Conservation (phyloP, 1,284 basidiomycete genomes). For the Rhodotorula glutinis region DNA sequence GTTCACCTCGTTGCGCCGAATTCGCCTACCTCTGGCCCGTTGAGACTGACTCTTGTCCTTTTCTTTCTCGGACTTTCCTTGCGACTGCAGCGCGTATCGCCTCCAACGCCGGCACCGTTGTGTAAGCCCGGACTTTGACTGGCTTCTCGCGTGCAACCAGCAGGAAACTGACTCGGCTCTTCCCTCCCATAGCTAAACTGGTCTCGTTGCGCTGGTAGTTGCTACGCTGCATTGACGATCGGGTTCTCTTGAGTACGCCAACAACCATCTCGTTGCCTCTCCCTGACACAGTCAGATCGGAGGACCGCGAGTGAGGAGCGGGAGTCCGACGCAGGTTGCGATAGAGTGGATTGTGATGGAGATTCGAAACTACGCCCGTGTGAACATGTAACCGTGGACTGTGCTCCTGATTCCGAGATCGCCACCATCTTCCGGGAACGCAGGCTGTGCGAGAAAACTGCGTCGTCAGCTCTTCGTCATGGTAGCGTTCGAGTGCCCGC, state of each 20-base stretch:
- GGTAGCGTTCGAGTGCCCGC: too few relatives aligned
- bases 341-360: background rate
- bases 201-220: conserved; percentile 4
- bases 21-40: background rate
- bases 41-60: background rate
- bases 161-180: background rate
- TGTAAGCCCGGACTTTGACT: conserved; percentile 53
- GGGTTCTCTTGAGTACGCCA: conserved; percentile 1
- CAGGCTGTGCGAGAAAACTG: conserved; percentile 34
- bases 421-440: conserved; percentile 44
- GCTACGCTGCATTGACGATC: conserved; percentile 1
- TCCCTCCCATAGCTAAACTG: background rate
- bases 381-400: conserved; percentile 41
- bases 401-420: conserved; percentile 40
- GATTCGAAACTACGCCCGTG: background rate
- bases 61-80: too few relatives aligned
- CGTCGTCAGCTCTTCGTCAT: too few relatives aligned
- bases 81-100: conserved; percentile 33
- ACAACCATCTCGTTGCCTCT: background rate
- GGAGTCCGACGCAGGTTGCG: too few relatives aligned
- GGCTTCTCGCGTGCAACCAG: too few relatives aligned
- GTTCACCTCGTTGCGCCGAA: background rate
- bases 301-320: background rate
- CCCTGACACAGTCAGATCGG: background rate
- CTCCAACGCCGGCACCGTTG: conserved; percentile 97